Base-by-base conservation (phyloP, 345 rosid genomes). In the Kandelia obovata region DNA sequence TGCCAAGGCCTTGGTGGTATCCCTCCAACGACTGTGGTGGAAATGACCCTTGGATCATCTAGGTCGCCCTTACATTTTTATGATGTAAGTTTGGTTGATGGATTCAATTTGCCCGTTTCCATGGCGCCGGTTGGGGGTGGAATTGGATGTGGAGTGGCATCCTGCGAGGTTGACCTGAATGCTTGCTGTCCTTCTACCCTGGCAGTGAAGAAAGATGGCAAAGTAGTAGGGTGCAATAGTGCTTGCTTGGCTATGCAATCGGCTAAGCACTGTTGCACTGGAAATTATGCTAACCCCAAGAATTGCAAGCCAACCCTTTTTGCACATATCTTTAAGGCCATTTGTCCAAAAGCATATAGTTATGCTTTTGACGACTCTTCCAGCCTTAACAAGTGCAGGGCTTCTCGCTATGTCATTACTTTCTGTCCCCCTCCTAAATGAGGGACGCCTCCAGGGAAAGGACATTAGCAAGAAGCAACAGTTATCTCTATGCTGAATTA, bases 231-330 rank as follows among this genome's bases (percentile, higher is more conserved):
- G 0, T 94, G 99, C 69, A 91, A 94, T 71, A 94, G 99, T 71
- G 99, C 93, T 4, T 94, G 99, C 78, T 79, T 94, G 68, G 99
- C 99, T 10, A 87, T 89, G 97, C 90, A 87, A 56, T 92, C 99
- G 1, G 86, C 97, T 0, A 85, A 83, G 80, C 87, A 90, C 60
- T 95, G 99, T 69, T 95, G 99, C 71, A 92, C 99, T 0, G 97
- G 99, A 0, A 79, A 82, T 19, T 95, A 72, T 62, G 78, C 84
- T 6, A 86, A 86, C 55, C 99, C 93, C 0, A 77, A 82, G 8
- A 88, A 85, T 11, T 92, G 97, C 82, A 92, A 87, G 76, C 97
- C 99, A 2, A 88, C 99, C 0, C 77, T 92, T 4, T 92, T 89
- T 66, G 90, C 96, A 0, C 73, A 87, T 73, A 82, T 92, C 13